A percentile compares a stretch with the other conserved stretches of the same genome.
phyloP scores from a whole-genome alignment of 2,329 filamentous ascomycete species.

The Cytospora mali region DNA sequence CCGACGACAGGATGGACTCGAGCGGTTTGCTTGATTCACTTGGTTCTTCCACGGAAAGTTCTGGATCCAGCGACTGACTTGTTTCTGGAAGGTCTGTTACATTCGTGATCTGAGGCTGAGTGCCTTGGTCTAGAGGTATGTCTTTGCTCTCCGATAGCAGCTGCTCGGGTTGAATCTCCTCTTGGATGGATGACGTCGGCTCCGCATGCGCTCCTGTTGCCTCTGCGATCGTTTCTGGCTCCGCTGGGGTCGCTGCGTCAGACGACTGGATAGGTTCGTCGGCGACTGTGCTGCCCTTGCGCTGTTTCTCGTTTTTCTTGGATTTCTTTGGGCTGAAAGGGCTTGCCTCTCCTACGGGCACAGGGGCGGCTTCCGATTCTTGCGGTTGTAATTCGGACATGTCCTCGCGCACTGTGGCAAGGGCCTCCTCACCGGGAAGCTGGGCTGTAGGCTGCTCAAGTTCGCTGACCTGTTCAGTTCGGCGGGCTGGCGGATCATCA shows the following conservation, averaged over 20 bases:
- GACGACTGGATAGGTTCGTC: slow-evolving; percentile 2
- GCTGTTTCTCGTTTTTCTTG: slow-evolving; percentile 40
- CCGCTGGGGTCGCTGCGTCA: background rate
- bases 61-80: background rate
- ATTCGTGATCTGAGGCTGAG: background rate
- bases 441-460: background rate
- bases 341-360: slow-evolving; percentile 28
- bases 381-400: slow-evolving; percentile 14
- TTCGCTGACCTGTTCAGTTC: background rate
- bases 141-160: background rate
- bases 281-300: slow-evolving; percentile 19
- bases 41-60: background rate
- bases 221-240: background rate
- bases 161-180: background rate
- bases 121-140: background rate
- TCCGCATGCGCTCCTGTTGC: background rate
- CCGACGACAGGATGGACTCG: background rate
- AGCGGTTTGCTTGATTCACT: background rate
- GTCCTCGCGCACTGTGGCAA: no score
- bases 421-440: background rate
- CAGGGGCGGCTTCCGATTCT: slow-evolving; percentile 28
- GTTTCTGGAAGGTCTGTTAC: background rate
- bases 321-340: slow-evolving; percentile 34
- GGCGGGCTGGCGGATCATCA: background rate
- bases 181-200: background rate